phyloP scores from a whole-genome alignment of 371 early-diverging fungal species.

The Apophysomyces sp. region DNA sequence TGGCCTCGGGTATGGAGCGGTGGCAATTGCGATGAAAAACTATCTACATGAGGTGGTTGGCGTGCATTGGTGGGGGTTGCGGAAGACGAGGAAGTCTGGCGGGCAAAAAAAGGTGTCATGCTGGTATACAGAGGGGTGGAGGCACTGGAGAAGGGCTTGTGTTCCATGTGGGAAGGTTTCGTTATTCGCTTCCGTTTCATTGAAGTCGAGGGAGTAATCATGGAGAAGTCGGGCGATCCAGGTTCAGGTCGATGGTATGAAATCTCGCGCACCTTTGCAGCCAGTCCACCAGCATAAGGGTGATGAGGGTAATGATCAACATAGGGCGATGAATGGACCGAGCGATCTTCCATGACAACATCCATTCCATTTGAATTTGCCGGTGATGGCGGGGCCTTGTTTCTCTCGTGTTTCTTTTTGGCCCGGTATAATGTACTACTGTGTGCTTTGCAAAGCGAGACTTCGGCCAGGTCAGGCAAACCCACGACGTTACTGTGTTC shows the following conservation, averaged over 20 bases:
- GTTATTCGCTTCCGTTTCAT: conserved; percentile 5
- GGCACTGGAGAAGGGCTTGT: conserved; percentile 25
- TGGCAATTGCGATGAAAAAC: conserved; percentile 14
- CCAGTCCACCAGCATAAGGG: conserved; percentile 24
- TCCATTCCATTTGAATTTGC: conserved; percentile 35
- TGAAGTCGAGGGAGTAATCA: conserved; percentile 5
- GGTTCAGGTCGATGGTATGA: conserved; percentile 13
- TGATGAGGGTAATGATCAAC: conserved; percentile 15
- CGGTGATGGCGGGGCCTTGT: conserved; percentile 43
- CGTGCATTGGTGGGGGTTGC: conserved; percentile 5
- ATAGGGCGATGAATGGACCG: conserved; percentile 9
- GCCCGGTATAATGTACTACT: conserved; percentile 51
- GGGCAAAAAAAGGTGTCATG: conserved; percentile 13
- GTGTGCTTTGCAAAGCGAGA: conserved; percentile 55
- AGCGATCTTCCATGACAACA: neutral
- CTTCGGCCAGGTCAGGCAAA: conserved; percentile 33
- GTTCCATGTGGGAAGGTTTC: conserved; percentile 15
- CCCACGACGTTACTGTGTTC: conserved; percentile 29
- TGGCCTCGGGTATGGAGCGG: conserved; percentile 13
- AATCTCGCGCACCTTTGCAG: conserved; percentile 40
- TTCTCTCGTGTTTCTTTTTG: conserved; percentile 44
- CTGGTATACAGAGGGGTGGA: conserved; percentile 37
- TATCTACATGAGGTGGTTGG: conserved; percentile 13
- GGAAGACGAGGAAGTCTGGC: conserved; percentile 14
- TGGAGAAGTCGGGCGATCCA: conserved; percentile 28